Evolutionary conservation across 2,329 filamentous ascomycete genomes (phyloP).

Genomic region (Aspergillus sp.): DNA sequence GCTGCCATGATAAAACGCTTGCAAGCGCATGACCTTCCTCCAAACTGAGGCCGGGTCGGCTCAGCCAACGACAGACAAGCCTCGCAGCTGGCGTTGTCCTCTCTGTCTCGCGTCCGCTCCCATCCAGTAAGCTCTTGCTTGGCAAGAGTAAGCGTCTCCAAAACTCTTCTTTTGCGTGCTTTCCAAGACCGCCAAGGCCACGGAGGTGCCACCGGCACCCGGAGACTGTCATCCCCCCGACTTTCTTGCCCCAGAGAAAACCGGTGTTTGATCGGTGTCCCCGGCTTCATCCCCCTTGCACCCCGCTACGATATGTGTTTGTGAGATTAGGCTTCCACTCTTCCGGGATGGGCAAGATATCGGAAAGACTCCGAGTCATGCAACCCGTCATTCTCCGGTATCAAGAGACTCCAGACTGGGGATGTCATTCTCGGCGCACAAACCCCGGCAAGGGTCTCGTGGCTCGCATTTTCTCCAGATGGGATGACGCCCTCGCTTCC

Average conservation of each 20-base stretch:
- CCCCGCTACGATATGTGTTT: neutral
- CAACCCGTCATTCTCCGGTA: conserved; percentile 2
- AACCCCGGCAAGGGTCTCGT: conserved; percentile 3
- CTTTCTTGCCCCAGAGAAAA: neutral
- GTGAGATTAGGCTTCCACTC: neutral
- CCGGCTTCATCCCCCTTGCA: neutral
- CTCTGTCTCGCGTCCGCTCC: neutral
- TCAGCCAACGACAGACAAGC: conserved; percentile 4
- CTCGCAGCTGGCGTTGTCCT: neutral
- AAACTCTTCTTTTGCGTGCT: conserved; percentile 3
- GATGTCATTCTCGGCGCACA: neutral
- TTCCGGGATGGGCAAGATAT: neutral
- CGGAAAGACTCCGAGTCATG: conserved; percentile 1
- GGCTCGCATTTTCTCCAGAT: neutral
- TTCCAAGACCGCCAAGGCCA: neutral
- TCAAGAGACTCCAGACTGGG: neutral
- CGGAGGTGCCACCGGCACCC: neutral
- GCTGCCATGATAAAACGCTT: neutral
- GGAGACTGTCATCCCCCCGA: neutral
- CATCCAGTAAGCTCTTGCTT: conserved; percentile 1
- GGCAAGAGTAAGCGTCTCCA: conserved; percentile 11
- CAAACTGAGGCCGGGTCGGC: neutral
- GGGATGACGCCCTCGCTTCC: neutral
- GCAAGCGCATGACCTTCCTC: neutral
- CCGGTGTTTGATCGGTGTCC: neutral